These are phyloP conservation scores for Caloboletus firmus DNA, from an alignment of 1,284 basidiomycete genomes.

Conservation along the genomic window DNA sequence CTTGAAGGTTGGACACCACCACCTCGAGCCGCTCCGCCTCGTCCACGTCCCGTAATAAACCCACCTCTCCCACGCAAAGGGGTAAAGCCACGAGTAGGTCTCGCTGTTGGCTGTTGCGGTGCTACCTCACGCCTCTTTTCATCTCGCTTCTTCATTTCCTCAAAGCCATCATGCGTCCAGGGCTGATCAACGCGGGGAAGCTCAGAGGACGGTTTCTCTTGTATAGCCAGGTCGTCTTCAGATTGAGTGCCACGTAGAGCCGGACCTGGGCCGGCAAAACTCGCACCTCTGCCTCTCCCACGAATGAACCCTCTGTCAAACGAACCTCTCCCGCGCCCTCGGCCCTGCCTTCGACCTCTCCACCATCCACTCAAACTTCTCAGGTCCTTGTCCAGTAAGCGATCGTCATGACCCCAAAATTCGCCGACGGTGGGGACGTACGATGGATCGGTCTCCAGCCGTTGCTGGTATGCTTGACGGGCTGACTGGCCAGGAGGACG, in stretches of 20 bases:
- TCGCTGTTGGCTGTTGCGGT: slow-evolving; percentile 31
- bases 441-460: slow-evolving; percentile 77
- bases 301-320: slow-evolving; percentile 45
- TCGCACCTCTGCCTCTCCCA: slow-evolving; percentile 53
- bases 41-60: slow-evolving; percentile 38
- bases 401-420: slow-evolving; percentile 91
- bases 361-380: slow-evolving; percentile 79
- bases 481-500: slow-evolving; percentile 57
- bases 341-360: slow-evolving; percentile 73
- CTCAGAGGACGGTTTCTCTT: slow-evolving; percentile 32
- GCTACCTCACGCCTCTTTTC: slow-evolving; percentile 49
- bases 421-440: slow-evolving; percentile 84
- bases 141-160: slow-evolving; percentile 76
- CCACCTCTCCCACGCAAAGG: slow-evolving; percentile 43
- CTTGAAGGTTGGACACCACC: slow-evolving; percentile 37
- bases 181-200: slow-evolving; percentile 60
- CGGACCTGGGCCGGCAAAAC: slow-evolving; percentile 26
- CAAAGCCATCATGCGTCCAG: slow-evolving; percentile 83
- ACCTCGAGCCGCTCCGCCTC: slow-evolving; percentile 48
- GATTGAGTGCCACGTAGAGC: slow-evolving; percentile 15
- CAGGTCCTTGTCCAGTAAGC: slow-evolving; percentile 71
- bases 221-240: slow-evolving; percentile 25
- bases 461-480: slow-evolving; percentile 75
- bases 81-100: slow-evolving; percentile 32
- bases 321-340: slow-evolving; percentile 58